A percentile compares a stretch with the other conserved stretches of the same genome.
These are phyloP conservation scores for Sporisorium iseilematis-ciliati DNA, from an alignment of 1,284 basidiomycete species.

Conservation along the genomic window DNA sequence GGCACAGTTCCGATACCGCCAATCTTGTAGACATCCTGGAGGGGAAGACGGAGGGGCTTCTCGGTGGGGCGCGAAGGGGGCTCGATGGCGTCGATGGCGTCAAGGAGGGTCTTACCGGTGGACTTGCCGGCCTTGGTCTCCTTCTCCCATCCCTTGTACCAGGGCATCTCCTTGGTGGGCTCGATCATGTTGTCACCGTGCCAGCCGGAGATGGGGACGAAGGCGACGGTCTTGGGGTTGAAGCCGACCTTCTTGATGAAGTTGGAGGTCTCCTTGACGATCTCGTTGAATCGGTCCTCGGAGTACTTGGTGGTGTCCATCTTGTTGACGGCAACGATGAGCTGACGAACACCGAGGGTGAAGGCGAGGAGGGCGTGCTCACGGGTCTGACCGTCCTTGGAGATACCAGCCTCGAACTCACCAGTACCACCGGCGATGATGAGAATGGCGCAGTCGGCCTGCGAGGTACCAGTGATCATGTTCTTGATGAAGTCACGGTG, in stretches of 20 bases:
- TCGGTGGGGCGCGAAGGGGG: conserved; percentile 95
- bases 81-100: conserved; percentile 99
- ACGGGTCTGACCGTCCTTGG: conserved; percentile 99
- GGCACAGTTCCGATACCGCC: conserved; percentile 99
- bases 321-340: conserved; percentile 99
- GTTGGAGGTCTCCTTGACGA: conserved; percentile 97
- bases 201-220: conserved; percentile 99
- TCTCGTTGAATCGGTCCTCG: conserved; percentile 99
- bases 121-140: conserved; percentile 89
- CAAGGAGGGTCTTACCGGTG: conserved; percentile 99
- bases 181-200: conserved; percentile 99
- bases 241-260: conserved; percentile 99
- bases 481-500: conserved; percentile 99
- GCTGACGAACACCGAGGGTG: conserved; percentile 99
- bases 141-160: conserved; percentile 88
- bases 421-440: conserved; percentile 99
- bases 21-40: conserved; percentile 99
- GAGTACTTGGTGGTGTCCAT: conserved; percentile 99
- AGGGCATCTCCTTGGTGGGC: conserved; percentile 83
- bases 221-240: conserved; percentile 98
- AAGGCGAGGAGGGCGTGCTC: conserved; percentile 99
- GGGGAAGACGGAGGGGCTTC: conserved; percentile 99
- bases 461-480: conserved; percentile 84
- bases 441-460: conserved; percentile 99
- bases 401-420: conserved; percentile 99